A percentile compares a stretch with the other conserved stretches of the same genome.
Conservation (phyloP, 2,329 filamentous ascomycete species). For the Tolypocladium tundrense region DNA sequence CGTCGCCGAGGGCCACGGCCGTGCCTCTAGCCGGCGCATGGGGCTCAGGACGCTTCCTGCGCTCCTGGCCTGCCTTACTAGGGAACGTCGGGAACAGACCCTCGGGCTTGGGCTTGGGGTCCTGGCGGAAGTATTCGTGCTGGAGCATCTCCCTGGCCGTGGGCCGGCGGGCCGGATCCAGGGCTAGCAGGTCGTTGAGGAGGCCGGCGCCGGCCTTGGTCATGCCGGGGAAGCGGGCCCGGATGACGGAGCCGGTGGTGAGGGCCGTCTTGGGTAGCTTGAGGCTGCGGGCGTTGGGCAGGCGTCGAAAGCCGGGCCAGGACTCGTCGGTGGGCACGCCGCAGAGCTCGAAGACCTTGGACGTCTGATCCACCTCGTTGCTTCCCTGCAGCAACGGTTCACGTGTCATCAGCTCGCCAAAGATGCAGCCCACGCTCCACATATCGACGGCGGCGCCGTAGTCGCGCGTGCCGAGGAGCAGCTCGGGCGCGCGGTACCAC, state of each 20-base stretch:
- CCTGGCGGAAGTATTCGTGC: slow-evolving; percentile 79
- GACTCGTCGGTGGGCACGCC: slow-evolving; percentile 72
- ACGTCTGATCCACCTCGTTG: slow-evolving; percentile 86
- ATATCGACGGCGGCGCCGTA: slow-evolving; percentile 79
- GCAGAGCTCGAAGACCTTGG: slow-evolving; percentile 80
- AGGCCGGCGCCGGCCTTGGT: slow-evolving; percentile 64
- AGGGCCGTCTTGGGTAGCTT: slow-evolving; percentile 48
- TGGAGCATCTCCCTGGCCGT: slow-evolving; percentile 62
- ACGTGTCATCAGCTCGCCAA: slow-evolving; percentile 78
- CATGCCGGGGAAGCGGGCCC: slow-evolving; percentile 71
- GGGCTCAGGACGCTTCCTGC: slow-evolving; percentile 59
- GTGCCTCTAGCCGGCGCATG: slow-evolving; percentile 74
- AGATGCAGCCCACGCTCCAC: slow-evolving; percentile 95
- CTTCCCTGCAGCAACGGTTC: slow-evolving; percentile 77
- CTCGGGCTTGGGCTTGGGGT: slow-evolving; percentile 80
- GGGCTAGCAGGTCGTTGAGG: slow-evolving; percentile 56
- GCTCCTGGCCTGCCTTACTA: slow-evolving; percentile 87
- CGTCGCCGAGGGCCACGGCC: slow-evolving; percentile 41
- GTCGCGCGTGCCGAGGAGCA: slow-evolving; percentile 67
- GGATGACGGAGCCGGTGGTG: slow-evolving; percentile 44
- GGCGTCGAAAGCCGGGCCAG: slow-evolving; percentile 79
- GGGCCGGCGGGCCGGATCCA: slow-evolving; percentile 66
- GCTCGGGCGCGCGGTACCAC: slow-evolving; percentile 90
- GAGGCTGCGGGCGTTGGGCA: slow-evolving; percentile 77
- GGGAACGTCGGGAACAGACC: slow-evolving; percentile 96